Evolutionary conservation across 1,139 yeast genomes (phyloP).

Genomic region (Pichia sp.): DNA sequence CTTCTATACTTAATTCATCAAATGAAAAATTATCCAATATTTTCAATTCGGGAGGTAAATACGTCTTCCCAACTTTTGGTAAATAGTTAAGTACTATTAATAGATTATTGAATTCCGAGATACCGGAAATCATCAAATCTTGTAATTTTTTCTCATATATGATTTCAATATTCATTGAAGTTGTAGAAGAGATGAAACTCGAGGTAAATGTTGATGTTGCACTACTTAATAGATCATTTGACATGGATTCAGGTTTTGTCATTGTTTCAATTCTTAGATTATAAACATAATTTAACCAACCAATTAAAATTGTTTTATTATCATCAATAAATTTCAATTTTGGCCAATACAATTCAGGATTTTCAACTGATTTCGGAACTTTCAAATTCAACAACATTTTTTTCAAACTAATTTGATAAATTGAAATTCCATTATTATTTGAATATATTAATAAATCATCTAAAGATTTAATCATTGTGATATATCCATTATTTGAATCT

Average conservation of each 20-base stretch:
- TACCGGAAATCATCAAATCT: constrained; percentile 68
- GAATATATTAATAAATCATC: constrained; percentile 76
- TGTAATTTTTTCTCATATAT: constrained; percentile 48
- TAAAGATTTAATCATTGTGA: constrained; percentile 56
- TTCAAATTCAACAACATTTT: constrained; percentile 44
- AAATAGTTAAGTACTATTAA: constrained; percentile 54
- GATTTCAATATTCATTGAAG: constrained; percentile 49
- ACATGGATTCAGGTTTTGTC: constrained; percentile 35
- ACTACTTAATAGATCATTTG: neutral
- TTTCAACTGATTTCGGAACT: constrained; percentile 53
- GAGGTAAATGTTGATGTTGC: constrained; percentile 54
- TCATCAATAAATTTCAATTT: constrained; percentile 61
- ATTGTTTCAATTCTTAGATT: constrained; percentile 40
- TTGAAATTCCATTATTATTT: constrained; percentile 71
- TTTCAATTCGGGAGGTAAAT: constrained; percentile 62
- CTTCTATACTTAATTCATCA: constrained; percentile 78
- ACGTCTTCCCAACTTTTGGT: constrained; percentile 31
- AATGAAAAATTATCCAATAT: constrained; percentile 60
- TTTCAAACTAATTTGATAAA: constrained; percentile 45
- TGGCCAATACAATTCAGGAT: constrained; percentile 86
- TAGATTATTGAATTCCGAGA: constrained; percentile 62
- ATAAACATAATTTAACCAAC: constrained; percentile 85
- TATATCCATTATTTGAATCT: constrained; percentile 61
- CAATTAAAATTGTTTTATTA: constrained; percentile 58
- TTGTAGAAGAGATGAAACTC: constrained; percentile 29